These are phyloP conservation scores for Staphylotrichum tortipilum DNA, from an alignment of 495 filamentous ascomycete genomes.

Conservation along the genomic window DNA sequence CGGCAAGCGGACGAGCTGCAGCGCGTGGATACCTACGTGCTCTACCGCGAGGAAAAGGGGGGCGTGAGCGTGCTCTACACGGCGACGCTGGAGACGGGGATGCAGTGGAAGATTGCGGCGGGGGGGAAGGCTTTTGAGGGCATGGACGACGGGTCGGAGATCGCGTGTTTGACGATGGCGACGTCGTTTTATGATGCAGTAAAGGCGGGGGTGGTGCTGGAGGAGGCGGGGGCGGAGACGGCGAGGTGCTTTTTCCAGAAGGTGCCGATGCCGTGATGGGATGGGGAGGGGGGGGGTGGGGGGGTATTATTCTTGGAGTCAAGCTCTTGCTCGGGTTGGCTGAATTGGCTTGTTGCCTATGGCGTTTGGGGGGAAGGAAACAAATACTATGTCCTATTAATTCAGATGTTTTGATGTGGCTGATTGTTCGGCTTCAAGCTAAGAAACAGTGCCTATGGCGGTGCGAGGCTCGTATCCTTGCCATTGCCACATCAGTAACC, in stretches of 20 bases:
- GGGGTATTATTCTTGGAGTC: too few species aligned
- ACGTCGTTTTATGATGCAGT: background rate
- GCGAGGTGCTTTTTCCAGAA: conserved; percentile 15
- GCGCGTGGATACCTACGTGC: conserved; percentile 14
- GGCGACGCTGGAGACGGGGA: background rate
- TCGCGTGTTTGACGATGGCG: conserved; percentile 15
- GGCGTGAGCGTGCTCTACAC: conserved; percentile 12
- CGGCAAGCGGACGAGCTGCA: background rate
- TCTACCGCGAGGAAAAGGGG: conserved; percentile 5
- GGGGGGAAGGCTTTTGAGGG: conserved; percentile 2
- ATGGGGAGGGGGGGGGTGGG: conserved; percentile 6
- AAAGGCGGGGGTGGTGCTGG: background rate
- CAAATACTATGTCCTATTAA: too few species aligned
- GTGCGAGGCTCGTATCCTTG: too few species aligned
- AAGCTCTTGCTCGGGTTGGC: too few species aligned
- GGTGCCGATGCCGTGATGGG: too few species aligned
- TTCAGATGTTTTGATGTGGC: too few species aligned
- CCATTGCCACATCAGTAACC: too few species aligned
- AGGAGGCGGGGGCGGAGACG: background rate
- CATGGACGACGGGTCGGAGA: conserved; percentile 8
- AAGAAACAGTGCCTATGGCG: too few species aligned
- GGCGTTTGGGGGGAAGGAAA: too few species aligned
- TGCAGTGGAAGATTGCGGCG: conserved; percentile 7
- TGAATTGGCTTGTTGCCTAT: too few species aligned
- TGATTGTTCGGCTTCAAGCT: too few species aligned